These are phyloP conservation scores for Pestalotiopsis fici DNA, from an alignment of 2,329 filamentous ascomycete genomes.

Conservation along the genomic window DNA sequence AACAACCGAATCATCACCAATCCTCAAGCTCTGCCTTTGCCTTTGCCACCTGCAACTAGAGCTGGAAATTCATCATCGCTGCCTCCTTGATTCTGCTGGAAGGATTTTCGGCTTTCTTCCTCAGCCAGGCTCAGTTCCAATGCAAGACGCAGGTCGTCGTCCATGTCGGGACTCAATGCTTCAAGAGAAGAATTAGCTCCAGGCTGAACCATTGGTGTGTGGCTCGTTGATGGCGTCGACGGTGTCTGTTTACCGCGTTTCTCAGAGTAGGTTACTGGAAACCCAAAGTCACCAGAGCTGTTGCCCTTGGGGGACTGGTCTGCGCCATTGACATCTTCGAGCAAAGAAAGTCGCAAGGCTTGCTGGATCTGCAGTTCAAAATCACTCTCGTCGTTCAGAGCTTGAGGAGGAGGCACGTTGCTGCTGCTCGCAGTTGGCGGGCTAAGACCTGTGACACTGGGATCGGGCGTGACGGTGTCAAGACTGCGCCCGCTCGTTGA, in stretches of 20 bases:
- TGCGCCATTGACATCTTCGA: conserved; percentile 54
- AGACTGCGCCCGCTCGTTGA: conserved; percentile 34
- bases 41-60: conserved; percentile 23
- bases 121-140: conserved; percentile 62
- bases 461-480: conserved; percentile 57
- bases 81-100: conserved; percentile 11
- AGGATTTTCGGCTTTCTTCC: conserved; percentile 38
- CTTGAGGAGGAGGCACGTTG: conserved; percentile 22
- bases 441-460: conserved; percentile 46
- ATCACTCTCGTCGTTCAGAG: conserved; percentile 49
- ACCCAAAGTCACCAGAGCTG: conserved; percentile 51
- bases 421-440: conserved; percentile 27
- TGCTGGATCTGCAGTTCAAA: conserved; percentile 64
- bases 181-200: neutral
- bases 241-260: conserved; percentile 39
- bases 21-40: conserved; percentile 20
- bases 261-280: conserved; percentile 50
- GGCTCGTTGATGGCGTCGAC: conserved; percentile 35
- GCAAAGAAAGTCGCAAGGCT: conserved; percentile 61
- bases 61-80: conserved; percentile 28
- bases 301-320: conserved; percentile 45
- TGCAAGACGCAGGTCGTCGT: conserved; percentile 62
- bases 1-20: neutral
- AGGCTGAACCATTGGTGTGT: conserved; percentile 33
- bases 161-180: conserved; percentile 26